phyloP scores from a whole-genome alignment of 2,329 filamentous ascomycete genomes.

The Scedosporium boydii region DNA sequence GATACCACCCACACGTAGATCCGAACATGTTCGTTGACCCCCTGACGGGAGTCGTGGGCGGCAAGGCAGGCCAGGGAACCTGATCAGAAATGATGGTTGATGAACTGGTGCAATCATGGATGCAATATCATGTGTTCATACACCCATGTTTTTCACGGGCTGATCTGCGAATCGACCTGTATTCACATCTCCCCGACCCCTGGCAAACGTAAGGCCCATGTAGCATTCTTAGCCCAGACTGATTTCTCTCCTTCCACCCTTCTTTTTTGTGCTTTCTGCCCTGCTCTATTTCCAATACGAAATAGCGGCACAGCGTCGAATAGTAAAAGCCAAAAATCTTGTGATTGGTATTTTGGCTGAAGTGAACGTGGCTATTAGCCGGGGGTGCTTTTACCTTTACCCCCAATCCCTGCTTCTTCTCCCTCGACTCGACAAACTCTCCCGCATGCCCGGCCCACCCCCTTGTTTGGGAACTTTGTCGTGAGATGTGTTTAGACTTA shows the following conservation, averaged over 20 bases:
- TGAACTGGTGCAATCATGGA: not conserved
- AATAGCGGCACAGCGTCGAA: not conserved
- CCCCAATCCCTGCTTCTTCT: not conserved
- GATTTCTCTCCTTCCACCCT: not conserved
- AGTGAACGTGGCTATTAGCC: conserved; percentile 1
- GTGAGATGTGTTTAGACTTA: not conserved
- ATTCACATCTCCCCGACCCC: not conserved
- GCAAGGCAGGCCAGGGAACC: not conserved
- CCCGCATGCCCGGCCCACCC: not conserved
- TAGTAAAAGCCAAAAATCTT: not conserved
- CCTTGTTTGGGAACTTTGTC: conserved; percentile 1
- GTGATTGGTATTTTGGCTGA: not conserved
- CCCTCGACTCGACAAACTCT: not conserved
- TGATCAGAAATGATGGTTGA: not conserved
- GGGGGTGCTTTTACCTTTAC: not conserved
- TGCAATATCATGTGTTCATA: not conserved
- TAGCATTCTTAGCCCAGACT: not conserved
- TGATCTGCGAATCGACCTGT: not conserved
- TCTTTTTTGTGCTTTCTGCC: not conserved
- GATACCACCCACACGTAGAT: conserved; percentile 1
- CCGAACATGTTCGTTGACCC: not conserved
- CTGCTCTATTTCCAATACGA: not conserved
- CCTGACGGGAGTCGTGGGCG: not conserved
- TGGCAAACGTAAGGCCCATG: not conserved
- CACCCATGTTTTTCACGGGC: not conserved